Base-by-base conservation (phyloP, 164 flowering plant species). In the Cinnamomum micranthum region DNA sequence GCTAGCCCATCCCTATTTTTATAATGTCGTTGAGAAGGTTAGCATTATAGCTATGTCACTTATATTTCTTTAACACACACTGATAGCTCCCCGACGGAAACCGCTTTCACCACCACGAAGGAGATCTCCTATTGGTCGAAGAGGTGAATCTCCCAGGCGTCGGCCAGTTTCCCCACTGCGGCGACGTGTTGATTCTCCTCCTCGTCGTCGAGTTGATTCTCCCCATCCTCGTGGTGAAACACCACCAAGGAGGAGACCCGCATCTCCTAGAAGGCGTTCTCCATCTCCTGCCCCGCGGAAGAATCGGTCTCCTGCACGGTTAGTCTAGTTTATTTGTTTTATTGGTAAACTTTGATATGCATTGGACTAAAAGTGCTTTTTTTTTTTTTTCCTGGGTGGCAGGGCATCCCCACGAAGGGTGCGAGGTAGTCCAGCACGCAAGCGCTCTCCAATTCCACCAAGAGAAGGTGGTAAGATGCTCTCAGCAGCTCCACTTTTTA, bases 231-330 rank as follows among this genome's bases (percentile, higher is more conserved):
- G 93, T 41, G 93, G 95, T 60, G 93, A 83, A 24, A 82, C 98
- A 14, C 95, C 97, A 76, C 95, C 91, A 2, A 85, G 98, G 80
- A 89, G 99, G 79, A 84, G 98, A 77, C 92, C 88, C 47, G 83
- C 86, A 64, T 91, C 97, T 69, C 95, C 98, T 1, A 86, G 97
- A 80, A 92, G 95, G n/a, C 95, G 90, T 71, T 95, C 95, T 73
- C 97, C 96, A 47, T 85, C 89, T 4, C 86, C 95, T 73, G 86
- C 90, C 33, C 87, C 86, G 24, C 84, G 95, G 80, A 87, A 98
- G 20, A 82, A 73, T 69, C 86, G 97, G 66, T 92, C 98, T 11
- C 99, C 98, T 75, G 79, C 81, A 68, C 87, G 93, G 97, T 91
- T 78, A 62, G 83, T 71, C 72, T 50, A 27, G 4, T 3, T 50